A percentile compares a stretch with the other conserved stretches of the same genome.
Evolutionary conservation across 306 rosid species (phyloP).

Genomic region (peach (Prunus persica)): Prunus_persica_NCBIv2 NC_034011.1:2198501-2199000

Average conservation of each 20-base stretch:
- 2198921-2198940: slow-evolving; percentile 53
- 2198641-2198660: neutral
- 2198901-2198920: slow-evolving; percentile 33
- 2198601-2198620: slow-evolving; percentile 19
- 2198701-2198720: slow-evolving; percentile 64
- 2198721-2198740: slow-evolving; percentile 61
- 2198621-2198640: neutral
- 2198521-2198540: slow-evolving; percentile 87
- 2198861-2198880: slow-evolving; percentile 59
- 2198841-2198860: slow-evolving; percentile 38
- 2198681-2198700: slow-evolving; percentile 6
- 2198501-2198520: slow-evolving; percentile 81
- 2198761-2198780: slow-evolving; percentile 41
- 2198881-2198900: slow-evolving; percentile 48
- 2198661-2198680: neutral
- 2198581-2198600: slow-evolving; percentile 76
- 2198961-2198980: slow-evolving; percentile 16
- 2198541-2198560: slow-evolving; percentile 83
- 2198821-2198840: slow-evolving; percentile 54
- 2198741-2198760: slow-evolving; percentile 54
- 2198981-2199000: slow-evolving; percentile 7
- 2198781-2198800: slow-evolving; percentile 62
- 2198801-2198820: slow-evolving; percentile 92
- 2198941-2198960: slow-evolving; percentile 19
- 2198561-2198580: slow-evolving; percentile 84